phyloP scores from a whole-genome alignment of 257 asterid species.

The Gynochthodes officinalis region DNA sequence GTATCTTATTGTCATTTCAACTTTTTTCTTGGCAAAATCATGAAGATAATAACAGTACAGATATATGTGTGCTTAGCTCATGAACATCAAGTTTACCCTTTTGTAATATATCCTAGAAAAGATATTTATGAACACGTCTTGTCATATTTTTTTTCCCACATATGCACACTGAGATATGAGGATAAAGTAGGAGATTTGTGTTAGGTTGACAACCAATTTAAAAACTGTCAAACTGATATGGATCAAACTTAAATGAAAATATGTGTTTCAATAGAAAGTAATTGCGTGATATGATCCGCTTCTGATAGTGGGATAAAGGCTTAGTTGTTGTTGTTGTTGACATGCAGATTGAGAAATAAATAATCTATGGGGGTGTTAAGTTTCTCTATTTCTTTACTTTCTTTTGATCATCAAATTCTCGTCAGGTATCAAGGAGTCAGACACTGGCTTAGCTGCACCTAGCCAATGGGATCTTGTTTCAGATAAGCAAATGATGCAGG shows the following conservation, averaged over 20 bases:
- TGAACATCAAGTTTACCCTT: neutral
- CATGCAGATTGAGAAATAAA: neutral
- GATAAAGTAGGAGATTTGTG: too few relatives aligned
- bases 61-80: neutral
- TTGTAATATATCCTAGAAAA: neutral
- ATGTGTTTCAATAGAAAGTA: too few relatives aligned
- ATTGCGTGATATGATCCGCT: too few relatives aligned
- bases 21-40: neutral
- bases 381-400: neutral
- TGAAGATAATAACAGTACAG: neutral
- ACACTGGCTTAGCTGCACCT: constrained; percentile 97
- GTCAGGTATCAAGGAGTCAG: constrained; percentile 88
- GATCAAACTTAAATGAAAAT: too few relatives aligned
- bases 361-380: neutral
- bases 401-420: constrained; percentile 15
- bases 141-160: too few relatives aligned
- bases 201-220: too few relatives aligned
- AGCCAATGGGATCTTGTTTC: constrained; percentile 99
- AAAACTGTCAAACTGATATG: too few relatives aligned
- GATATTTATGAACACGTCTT: neutral
- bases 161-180: too few relatives aligned
- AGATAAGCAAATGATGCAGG: constrained; percentile 99
- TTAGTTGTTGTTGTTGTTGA: too few relatives aligned
- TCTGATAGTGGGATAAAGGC: too few relatives aligned
- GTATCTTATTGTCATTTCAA: too few relatives aligned